Percentiles rank a stretch among this genome's conserved stretches.
These are phyloP conservation scores for Simplicillium sp. DNA, from an alignment of 2,329 filamentous ascomycete genomes.

Conservation along the genomic window DNA sequence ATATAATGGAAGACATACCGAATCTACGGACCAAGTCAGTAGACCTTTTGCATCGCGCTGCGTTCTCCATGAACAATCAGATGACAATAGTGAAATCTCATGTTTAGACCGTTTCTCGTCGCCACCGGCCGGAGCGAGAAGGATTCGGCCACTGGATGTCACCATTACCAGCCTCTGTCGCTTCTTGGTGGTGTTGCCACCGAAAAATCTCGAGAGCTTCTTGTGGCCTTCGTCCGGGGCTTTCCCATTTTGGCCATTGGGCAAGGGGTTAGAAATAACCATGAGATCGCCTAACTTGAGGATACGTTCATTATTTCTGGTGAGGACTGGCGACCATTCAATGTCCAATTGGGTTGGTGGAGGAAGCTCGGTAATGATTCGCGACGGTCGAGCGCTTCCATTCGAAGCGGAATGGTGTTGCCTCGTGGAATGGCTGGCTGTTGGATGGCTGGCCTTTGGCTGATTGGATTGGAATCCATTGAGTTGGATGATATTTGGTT, in stretches of 20 bases:
- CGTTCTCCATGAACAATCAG: slow-evolving; percentile 69
- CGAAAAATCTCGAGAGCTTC: slow-evolving; percentile 90
- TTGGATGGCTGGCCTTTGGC: slow-evolving; percentile 15
- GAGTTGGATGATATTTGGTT: slow-evolving; percentile 65
- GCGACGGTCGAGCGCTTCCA: slow-evolving; percentile 51
- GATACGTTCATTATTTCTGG: slow-evolving; percentile 84
- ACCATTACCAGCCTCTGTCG: slow-evolving; percentile 89
- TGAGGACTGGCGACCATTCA: slow-evolving; percentile 95
- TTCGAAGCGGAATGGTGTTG: slow-evolving; percentile 29
- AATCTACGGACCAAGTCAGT: slow-evolving; percentile 84
- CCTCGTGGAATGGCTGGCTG: slow-evolving; percentile 21
- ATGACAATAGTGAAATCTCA: slow-evolving; percentile 73
- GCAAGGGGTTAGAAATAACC: slow-evolving; percentile 69
- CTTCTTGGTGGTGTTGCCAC: slow-evolving; percentile 84
- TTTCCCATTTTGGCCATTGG: slow-evolving; percentile 64
- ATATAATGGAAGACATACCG: slow-evolving; percentile 50
- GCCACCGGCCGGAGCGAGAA: slow-evolving; percentile 82
- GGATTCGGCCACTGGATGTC: slow-evolving; percentile 80
- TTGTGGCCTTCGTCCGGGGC: slow-evolving; percentile 67
- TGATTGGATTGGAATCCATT: slow-evolving; percentile 38
- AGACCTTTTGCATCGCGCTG: slow-evolving; percentile 81
- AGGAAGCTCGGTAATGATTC: slow-evolving; percentile 88
- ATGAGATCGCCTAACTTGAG: slow-evolving; percentile 86
- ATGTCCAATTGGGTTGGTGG: slow-evolving; percentile 96
- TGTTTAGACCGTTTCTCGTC: slow-evolving; percentile 94